These are phyloP conservation scores for Aspergillus sp. DNA, from an alignment of 2,329 filamentous ascomycete genomes.

Conservation along the genomic window DNA sequence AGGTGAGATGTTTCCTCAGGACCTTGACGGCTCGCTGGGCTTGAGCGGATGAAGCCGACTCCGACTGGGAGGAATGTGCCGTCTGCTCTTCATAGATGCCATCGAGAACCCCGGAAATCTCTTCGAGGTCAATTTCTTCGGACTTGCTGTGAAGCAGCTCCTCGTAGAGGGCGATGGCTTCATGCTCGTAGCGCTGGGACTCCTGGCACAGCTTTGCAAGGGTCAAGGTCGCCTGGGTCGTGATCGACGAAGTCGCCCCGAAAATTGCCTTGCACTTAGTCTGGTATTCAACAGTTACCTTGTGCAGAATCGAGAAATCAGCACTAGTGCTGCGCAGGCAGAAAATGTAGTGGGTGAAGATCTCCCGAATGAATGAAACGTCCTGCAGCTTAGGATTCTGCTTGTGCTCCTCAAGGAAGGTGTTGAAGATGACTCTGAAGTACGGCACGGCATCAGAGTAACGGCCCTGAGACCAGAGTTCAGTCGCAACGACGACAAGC, in stretches of 20 bases:
- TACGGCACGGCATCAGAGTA: constrained; percentile 30
- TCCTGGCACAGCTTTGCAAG: constrained; percentile 33
- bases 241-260: constrained; percentile 28
- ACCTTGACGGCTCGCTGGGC: constrained; percentile 24
- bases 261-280: constrained; percentile 28
- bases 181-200: constrained; percentile 27
- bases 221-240: constrained; percentile 27
- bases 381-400: constrained; percentile 26
- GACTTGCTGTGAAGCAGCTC: constrained; percentile 28
- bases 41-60: constrained; percentile 18
- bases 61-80: constrained; percentile 9
- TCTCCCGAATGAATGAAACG: constrained; percentile 22
- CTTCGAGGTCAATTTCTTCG: constrained; percentile 23
- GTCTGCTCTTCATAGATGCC: constrained; percentile 33
- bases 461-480: constrained; percentile 31
- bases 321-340: constrained; percentile 28
- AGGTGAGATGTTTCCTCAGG: constrained; percentile 22
- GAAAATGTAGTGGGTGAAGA: constrained; percentile 29
- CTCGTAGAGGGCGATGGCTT: constrained; percentile 31
- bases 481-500: constrained; percentile 29
- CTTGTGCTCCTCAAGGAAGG: constrained; percentile 25
- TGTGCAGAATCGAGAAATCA: constrained; percentile 25
- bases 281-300: constrained; percentile 28
- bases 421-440: constrained; percentile 30
- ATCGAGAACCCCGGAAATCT: constrained; percentile 29